These are phyloP conservation scores for Pichia occidentalis DNA, from an alignment of 805 yeast species.

Conservation along the genomic window DNA sequence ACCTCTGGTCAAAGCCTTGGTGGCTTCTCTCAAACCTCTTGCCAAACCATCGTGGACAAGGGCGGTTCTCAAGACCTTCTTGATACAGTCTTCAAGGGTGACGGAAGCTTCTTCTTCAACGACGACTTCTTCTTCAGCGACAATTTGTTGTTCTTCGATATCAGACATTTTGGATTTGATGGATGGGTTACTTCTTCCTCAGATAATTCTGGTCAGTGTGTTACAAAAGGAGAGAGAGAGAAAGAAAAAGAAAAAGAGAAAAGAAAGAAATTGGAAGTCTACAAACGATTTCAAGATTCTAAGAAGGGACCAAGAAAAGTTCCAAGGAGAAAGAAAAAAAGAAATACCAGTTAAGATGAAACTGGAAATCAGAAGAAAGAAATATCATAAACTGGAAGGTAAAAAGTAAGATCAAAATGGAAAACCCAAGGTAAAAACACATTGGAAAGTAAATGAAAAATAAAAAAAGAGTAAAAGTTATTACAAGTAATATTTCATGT, in stretches of 20 bases:
- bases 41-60: conserved; percentile 99
- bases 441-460: too few relatives aligned
- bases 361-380: too few relatives aligned
- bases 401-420: too few relatives aligned
- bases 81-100: conserved; percentile 97
- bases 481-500: too few relatives aligned
- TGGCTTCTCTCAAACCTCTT: conserved; percentile 99
- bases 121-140: conserved; percentile 69
- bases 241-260: neutral
- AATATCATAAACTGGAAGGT: too few relatives aligned
- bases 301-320: too few relatives aligned
- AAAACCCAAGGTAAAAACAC: too few relatives aligned
- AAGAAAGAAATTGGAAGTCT: neutral
- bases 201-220: conserved; percentile 35
- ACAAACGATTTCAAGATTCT: too few relatives aligned
- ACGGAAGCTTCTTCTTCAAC: conserved; percentile 82
- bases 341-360: too few relatives aligned
- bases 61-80: conserved; percentile 96
- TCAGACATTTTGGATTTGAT: conserved; percentile 88
- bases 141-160: conserved; percentile 82
- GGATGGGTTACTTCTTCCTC: conserved; percentile 35
- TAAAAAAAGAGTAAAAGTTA: too few relatives aligned
- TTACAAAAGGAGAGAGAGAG: conserved; percentile 8
- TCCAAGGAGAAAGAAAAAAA: too few relatives aligned
- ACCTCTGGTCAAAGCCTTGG: conserved; percentile 96